Evolutionary conservation across 352 stramenopile genomes (phyloP), one percentile per base, ranked within the genome.

Genomic region (Phytophthora europaea): DNA sequence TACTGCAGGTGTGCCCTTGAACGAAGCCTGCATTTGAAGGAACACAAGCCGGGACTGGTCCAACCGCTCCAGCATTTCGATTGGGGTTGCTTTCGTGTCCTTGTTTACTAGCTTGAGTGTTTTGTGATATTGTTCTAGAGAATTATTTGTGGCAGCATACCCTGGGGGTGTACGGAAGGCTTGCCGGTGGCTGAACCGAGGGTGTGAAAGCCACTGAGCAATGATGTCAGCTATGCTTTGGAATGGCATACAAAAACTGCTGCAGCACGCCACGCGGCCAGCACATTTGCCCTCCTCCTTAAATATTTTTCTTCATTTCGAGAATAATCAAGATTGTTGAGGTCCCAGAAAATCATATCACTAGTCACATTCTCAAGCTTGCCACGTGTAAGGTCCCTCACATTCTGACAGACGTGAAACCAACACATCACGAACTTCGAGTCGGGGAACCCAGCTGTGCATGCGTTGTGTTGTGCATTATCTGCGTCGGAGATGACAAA

Each of bases 51-150:
- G 33, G 10, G 33, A 36, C 33, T 36, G 2, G 20, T 53, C 38
- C 36, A 53, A 40, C 22, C 56, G 38, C n/a, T 61, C n/a, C 22
- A 62, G 20, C 13, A 62, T 20, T 36, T 62, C 56, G 4, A 62
- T 62, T 15, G 34, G 36, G 0, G 56, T 62, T 20, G 56, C 38
- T 18, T 43, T 15, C 33, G 36, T 28, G 1, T 40, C 48, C 6
- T 62, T 52, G 38, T 62, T 62, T n/a, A 53, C 23, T 6, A 40
- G 8, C 13, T 52, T 52, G 16, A 62, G 20, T 18, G 38, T 62
- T 36, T 53, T n/a, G n/a, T n/a, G n/a, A n/a, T n/a, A n/a, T n/a
- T n/a, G n/a, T 61, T 61, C 20, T n/a, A 61, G 54, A 18, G 15
- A 18, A 50, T 20, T 40, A 61, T 20, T 51, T 50, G 36, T 45